Evolutionary conservation across 495 filamentous ascomycete genomes (phyloP).

Genomic region (Sporormia fimetaria): DNA sequence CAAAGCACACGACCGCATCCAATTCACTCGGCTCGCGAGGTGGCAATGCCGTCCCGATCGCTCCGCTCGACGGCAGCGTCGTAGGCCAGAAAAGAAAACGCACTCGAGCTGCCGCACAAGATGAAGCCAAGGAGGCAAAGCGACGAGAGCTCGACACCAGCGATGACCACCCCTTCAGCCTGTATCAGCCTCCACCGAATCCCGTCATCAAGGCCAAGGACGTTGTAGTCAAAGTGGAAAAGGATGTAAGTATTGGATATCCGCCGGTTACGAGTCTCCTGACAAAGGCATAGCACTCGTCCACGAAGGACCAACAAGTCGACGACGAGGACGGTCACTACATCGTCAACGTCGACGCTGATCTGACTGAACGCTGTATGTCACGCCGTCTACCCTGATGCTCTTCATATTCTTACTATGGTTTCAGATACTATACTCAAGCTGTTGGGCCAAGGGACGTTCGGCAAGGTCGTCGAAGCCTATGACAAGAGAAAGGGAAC

Average conservation of each 20-base stretch:
- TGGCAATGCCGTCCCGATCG: slow-evolving; percentile 41
- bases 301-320: slow-evolving; percentile 47
- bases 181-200: slow-evolving; percentile 73
- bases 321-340: slow-evolving; percentile 98
- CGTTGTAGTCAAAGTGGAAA: slow-evolving; percentile 68
- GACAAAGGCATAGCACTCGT: slow-evolving; percentile 32
- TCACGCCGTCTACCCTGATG: slow-evolving; percentile 15
- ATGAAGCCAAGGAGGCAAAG: slow-evolving; percentile 56
- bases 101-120: slow-evolving; percentile 62
- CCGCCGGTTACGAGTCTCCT: slow-evolving; percentile 1
- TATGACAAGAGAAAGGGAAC: slow-evolving; percentile 62
- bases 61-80: slow-evolving; percentile 40
- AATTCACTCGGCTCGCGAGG: slow-evolving; percentile 70
- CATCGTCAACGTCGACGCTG: slow-evolving; percentile 71
- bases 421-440: slow-evolving; percentile 67
- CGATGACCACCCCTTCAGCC: slow-evolving; percentile 57
- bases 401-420: not conserved
- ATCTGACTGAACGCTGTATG: slow-evolving; percentile 83
- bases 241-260: slow-evolving; percentile 55
- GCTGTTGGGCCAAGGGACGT: slow-evolving; percentile 90
- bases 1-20: slow-evolving; percentile 68
- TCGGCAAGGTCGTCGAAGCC: slow-evolving; percentile 95
- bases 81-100: slow-evolving; percentile 81
- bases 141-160: slow-evolving; percentile 53
- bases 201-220: slow-evolving; percentile 87